Base-by-base conservation (phyloP, 108 stramenopile genomes). In the Cyclotella atomus region DNA sequence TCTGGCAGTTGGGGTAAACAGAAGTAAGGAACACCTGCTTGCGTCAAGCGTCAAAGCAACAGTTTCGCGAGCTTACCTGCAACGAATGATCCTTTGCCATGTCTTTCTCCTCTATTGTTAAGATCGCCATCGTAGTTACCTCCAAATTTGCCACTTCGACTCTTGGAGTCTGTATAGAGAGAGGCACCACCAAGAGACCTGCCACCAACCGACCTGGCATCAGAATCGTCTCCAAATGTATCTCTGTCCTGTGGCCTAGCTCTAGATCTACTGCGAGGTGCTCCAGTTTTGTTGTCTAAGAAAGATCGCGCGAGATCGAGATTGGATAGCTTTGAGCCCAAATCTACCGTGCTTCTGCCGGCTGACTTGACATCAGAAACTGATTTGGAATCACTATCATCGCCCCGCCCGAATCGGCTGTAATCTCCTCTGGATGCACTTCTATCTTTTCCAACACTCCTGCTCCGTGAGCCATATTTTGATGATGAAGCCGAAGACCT, bases 61-160 rank as follows among this genome's bases (percentile, higher is more conserved):
- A n/a, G n/a, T n/a, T n/a, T n/a, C n/a, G n/a, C n/a, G n/a, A n/a
- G n/a, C n/a, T n/a, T n/a, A n/a, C n/a, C n/a, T 29, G 79, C 79
- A 15, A 80, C 62, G 59, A 80, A 80, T 47, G 33, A 52, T 54
- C 79, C 79, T 9, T 63, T 71, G 4, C 79, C 79, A 59, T 80
- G 72, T 28, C 79, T 67, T 64, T 80, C 79, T 28, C 79, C 79
- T 3, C 79, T 59, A 44, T 59, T 36, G 61, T 80, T 80, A 38
- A 73, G 49, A 63, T 80, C 79, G 33, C 79, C 79, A 55, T 80
- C 79, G 33, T 73, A 80, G 0, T 63, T 46, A 38, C 79, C 79
- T 25, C 79, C 77, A 52, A 79, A 79, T 33, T 64, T 73, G 17
- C 65, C 44, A 47, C 29, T 36, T 45, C 71, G 47, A 30, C 62